Conservation (phyloP, 768 basidiomycete species). For the Trametopsis cervina region DNA sequence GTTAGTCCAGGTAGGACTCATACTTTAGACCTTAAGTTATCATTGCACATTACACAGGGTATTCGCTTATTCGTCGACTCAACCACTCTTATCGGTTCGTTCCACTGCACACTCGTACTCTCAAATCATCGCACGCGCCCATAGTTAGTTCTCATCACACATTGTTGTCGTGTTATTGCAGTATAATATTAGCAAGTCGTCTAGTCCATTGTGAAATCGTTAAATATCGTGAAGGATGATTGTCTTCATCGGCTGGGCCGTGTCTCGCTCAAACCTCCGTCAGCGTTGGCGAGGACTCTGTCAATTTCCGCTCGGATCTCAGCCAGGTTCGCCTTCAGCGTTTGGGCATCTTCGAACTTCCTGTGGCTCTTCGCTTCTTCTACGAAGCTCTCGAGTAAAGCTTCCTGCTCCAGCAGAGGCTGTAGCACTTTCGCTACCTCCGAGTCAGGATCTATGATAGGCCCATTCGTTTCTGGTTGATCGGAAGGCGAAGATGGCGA, state of each 20-base stretch:
- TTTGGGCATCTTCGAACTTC: slow-evolving; percentile 94
- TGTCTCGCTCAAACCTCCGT: slow-evolving; percentile 6
- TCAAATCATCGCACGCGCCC: background rate
- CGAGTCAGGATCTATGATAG: slow-evolving; percentile 53
- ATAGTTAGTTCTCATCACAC: background rate
- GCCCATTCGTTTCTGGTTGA: slow-evolving; percentile 15
- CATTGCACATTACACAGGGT: background rate
- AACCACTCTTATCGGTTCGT: background rate
- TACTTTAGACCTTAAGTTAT: background rate
- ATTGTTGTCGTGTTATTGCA: background rate
- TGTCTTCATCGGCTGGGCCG: slow-evolving; percentile 2
- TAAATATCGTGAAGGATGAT: slow-evolving; percentile 1
- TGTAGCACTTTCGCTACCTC: slow-evolving; percentile 69
- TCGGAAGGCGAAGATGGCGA: slow-evolving; percentile 14
- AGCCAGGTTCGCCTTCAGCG: slow-evolving; percentile 66
- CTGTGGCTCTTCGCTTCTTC: slow-evolving; percentile 84
- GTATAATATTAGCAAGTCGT: background rate
- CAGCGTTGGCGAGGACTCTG: slow-evolving; percentile 41
- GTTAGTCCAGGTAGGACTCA: background rate
- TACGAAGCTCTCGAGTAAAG: slow-evolving; percentile 82
- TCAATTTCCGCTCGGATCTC: slow-evolving; percentile 87
- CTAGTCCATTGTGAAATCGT: background rate
- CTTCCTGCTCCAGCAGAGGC: slow-evolving; percentile 91
- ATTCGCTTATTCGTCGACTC: too few species aligned
- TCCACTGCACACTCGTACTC: background rate